Evolutionary conservation across 2,329 filamentous ascomycete species (phyloP).

Genomic region (Capronia americana): DNA sequence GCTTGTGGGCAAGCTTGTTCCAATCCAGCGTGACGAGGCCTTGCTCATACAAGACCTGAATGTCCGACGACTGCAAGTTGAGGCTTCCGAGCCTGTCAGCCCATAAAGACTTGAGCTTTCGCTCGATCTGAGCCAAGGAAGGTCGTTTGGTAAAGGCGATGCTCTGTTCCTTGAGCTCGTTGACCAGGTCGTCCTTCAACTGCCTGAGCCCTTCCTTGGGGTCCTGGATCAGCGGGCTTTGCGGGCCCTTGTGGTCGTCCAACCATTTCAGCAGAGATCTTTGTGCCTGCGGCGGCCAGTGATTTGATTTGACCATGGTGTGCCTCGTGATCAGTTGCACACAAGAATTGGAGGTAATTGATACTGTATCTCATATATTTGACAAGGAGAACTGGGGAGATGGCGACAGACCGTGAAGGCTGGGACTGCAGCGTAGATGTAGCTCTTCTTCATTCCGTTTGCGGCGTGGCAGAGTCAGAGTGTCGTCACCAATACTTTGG

Average conservation of each 20-base stretch:
- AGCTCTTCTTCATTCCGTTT: too few species aligned
- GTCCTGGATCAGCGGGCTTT: constrained; percentile 9
- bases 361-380: too few species aligned
- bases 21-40: not conserved
- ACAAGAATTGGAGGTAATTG: too few species aligned
- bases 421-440: too few species aligned
- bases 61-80: not conserved
- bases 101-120: constrained; percentile 5
- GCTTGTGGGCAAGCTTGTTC: constrained; percentile 5
- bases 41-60: not conserved
- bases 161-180: not conserved
- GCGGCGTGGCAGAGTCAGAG: too few species aligned
- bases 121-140: not conserved
- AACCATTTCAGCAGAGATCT: constrained; percentile 3
- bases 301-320: not conserved
- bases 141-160: not conserved
- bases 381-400: too few species aligned
- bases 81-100: not conserved
- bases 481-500: too few species aligned
- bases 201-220: not conserved
- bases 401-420: too few species aligned
- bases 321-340: not conserved
- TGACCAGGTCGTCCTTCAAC: not conserved
- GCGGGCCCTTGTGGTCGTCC: constrained; percentile 3
- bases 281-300: constrained; percentile 3